These are phyloP conservation scores for Trichoderma sp. DNA, from an alignment of 2,329 filamentous ascomycete species.

Conservation along the genomic window DNA sequence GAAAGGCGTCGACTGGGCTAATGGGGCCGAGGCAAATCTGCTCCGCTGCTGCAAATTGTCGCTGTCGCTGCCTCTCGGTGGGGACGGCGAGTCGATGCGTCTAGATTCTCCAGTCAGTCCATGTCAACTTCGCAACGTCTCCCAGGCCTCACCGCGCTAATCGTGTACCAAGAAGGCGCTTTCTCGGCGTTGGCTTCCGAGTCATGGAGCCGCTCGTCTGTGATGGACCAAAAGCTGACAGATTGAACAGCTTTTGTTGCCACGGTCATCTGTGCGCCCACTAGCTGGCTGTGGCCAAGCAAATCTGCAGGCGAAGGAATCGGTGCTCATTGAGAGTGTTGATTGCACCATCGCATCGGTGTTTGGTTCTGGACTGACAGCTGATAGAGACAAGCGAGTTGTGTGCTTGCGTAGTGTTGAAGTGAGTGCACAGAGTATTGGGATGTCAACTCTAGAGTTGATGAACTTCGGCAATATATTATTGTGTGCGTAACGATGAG, in stretches of 20 bases:
- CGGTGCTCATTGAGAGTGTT: not conserved
- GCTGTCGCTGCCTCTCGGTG: not conserved
- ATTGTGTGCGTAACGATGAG: not conserved
- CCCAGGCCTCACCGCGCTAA: not conserved
- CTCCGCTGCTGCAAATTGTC: not conserved
- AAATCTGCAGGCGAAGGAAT: not conserved
- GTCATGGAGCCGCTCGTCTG: not conserved
- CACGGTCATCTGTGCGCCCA: not conserved
- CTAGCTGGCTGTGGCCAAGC: not conserved
- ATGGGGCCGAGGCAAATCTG: not conserved
- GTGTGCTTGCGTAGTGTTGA: not conserved
- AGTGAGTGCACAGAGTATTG: not conserved
- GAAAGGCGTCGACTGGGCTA: not conserved
- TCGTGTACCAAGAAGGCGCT: not conserved
- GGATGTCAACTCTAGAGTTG: not conserved
- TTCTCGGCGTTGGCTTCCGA: slow-evolving; percentile 13
- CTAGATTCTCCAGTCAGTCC: not conserved
- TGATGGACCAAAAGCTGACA: slow-evolving; percentile 5
- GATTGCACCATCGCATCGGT: not conserved
- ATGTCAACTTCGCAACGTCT: not conserved
- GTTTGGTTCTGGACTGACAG: not conserved
- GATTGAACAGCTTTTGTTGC: not conserved
- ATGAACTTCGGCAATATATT: not conserved
- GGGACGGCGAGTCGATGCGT: not conserved
- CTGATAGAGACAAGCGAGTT: not conserved